Evolutionary conservation across 2,329 filamentous ascomycete species (phyloP).

Genomic region (Rachicladosporium sp.): DNA sequence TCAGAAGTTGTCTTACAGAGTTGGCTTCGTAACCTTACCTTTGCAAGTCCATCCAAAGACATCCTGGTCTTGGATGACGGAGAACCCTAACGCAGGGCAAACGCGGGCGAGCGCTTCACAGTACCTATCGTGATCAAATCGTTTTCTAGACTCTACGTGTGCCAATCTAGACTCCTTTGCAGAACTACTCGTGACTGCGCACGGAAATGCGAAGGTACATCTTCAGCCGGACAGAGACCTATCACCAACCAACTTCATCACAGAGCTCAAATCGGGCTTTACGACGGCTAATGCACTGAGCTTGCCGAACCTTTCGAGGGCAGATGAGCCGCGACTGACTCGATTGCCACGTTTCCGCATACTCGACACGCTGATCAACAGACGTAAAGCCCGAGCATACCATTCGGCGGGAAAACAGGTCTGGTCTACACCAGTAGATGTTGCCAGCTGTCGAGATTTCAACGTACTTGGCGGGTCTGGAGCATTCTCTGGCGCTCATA

Average conservation of each 20-base stretch:
- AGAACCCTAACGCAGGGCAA: neutral
- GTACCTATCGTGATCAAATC: slow-evolving; percentile 3
- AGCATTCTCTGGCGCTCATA: slow-evolving; percentile 6
- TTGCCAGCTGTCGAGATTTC: slow-evolving; percentile 4
- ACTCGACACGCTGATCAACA: slow-evolving; percentile 1
- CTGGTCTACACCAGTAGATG: neutral
- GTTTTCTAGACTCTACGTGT: slow-evolving; percentile 2
- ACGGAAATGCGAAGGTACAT: too few relatives aligned
- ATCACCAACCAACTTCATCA: slow-evolving; percentile 1
- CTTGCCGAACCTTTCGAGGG: slow-evolving; percentile 1
- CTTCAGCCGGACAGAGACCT: neutral
- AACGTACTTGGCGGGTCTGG: slow-evolving; percentile 5
- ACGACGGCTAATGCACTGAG: slow-evolving; percentile 1
- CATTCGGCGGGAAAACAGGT: neutral
- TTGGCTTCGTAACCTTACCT: too few relatives aligned
- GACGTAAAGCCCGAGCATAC: neutral
- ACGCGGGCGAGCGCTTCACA: slow-evolving; percentile 1
- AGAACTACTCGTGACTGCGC: too few relatives aligned
- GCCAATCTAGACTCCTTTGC: too few relatives aligned
- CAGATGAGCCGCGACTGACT: slow-evolving; percentile 2
- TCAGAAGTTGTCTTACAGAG: too few relatives aligned
- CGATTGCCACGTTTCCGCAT: slow-evolving; percentile 3
- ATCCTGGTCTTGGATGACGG: too few relatives aligned
- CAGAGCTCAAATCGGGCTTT: slow-evolving; percentile 1
- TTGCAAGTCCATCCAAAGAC: too few relatives aligned